A percentile compares a stretch with the other conserved stretches of the same genome.
phyloP scores from a whole-genome alignment of 108 stramenopile genomes.

The Craspedostauros australis region DNA sequence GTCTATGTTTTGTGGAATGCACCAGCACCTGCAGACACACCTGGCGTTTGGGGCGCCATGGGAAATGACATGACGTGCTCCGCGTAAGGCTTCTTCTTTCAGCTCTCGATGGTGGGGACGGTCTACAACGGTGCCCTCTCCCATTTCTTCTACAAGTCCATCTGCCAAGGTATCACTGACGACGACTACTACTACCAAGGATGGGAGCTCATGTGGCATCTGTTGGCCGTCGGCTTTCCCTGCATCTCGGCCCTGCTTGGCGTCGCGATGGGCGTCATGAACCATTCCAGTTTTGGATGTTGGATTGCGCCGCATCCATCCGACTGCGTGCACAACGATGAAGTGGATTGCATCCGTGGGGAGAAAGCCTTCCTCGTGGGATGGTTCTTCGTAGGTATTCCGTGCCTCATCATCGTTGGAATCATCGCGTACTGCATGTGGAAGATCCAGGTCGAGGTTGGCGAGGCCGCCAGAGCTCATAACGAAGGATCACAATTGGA shows the following conservation, averaged over 20 bases:
- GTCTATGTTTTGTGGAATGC: slow-evolving; percentile 5
- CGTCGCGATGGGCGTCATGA: neutral
- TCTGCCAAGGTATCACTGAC: slow-evolving; percentile 16
- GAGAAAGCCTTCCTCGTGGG: too few relatives aligned
- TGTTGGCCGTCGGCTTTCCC: neutral
- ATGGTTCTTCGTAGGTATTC: too few relatives aligned
- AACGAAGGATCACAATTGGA: too few relatives aligned
- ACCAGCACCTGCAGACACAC: neutral
- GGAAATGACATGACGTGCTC: slow-evolving; percentile 11
- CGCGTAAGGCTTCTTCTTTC: slow-evolving; percentile 11
- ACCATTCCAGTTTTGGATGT: neutral
- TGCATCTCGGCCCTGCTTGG: neutral
- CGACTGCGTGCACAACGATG: neutral
- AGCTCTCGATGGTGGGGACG: neutral
- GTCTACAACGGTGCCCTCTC: slow-evolving; percentile 11
- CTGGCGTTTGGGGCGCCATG: neutral
- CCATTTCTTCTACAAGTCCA: slow-evolving; percentile 10
- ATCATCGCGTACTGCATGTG: too few relatives aligned
- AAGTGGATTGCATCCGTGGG: neutral
- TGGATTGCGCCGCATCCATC: neutral
- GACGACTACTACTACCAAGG: neutral
- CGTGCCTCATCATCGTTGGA: too few relatives aligned
- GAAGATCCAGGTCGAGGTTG: too few relatives aligned
- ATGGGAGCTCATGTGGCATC: neutral
- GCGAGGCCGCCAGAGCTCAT: too few relatives aligned